These are phyloP conservation scores for Leccinum barrowsii DNA, from an alignment of 768 basidiomycete genomes.

Conservation along the genomic window DNA sequence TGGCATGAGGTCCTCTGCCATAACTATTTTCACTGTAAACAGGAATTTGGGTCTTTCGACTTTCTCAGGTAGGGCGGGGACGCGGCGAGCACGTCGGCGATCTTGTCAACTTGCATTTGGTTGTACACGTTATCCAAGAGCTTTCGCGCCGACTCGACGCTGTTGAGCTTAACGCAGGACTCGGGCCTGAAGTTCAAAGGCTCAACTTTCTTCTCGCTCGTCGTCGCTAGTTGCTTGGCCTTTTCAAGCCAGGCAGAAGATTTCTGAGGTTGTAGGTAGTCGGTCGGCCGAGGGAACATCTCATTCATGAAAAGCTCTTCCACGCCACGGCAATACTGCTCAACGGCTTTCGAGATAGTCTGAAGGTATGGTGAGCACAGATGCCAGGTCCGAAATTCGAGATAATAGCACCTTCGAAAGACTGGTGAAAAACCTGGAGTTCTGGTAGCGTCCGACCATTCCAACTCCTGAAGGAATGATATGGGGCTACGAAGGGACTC, in stretches of 20 bases:
- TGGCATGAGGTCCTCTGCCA: slow-evolving; percentile 85
- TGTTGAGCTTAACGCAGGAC: slow-evolving; percentile 97
- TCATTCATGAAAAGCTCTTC: slow-evolving; percentile 91
- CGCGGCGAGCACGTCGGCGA: slow-evolving; percentile 58
- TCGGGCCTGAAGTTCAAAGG: slow-evolving; percentile 93
- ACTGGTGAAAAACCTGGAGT: slow-evolving; percentile 86
- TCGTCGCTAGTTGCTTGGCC: slow-evolving; percentile 68
- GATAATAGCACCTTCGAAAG: slow-evolving; percentile 70
- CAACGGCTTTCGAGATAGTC: slow-evolving; percentile 89
- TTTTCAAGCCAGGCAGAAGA: slow-evolving; percentile 87
- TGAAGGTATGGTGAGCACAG: slow-evolving; percentile 29
- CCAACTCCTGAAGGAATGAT: slow-evolving; percentile 79
- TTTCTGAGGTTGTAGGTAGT: slow-evolving; percentile 80
- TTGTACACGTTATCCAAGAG: slow-evolving; percentile 93
- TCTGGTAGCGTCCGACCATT: slow-evolving; percentile 90
- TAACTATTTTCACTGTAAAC: slow-evolving; percentile 90
- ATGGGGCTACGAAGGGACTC: slow-evolving; percentile 91
- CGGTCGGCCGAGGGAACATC: slow-evolving; percentile 84
- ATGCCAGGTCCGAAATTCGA: neutral
- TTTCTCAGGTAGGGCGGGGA: slow-evolving; percentile 72
- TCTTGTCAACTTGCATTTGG: slow-evolving; percentile 85
- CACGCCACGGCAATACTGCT: slow-evolving; percentile 85
- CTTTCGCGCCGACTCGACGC: slow-evolving; percentile 87
- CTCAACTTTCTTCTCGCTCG: slow-evolving; percentile 88
- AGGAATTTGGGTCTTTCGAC: slow-evolving; percentile 65